These are phyloP conservation scores for Sonneratia alba DNA, from an alignment of 345 rosid genomes.

Conservation along the genomic window DNA sequence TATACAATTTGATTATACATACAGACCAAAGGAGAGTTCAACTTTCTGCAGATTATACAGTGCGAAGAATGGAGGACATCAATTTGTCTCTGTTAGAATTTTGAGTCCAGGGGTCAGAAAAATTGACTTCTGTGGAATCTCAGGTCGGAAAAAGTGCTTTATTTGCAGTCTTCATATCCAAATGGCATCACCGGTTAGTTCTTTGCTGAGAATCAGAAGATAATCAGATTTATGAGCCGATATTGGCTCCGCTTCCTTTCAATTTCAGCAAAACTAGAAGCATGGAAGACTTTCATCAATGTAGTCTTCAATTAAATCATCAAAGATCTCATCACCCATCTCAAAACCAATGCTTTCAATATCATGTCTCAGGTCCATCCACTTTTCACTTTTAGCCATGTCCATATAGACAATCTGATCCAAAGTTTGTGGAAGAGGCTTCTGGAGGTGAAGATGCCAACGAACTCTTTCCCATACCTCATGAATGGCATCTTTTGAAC, in stretches of 20 bases:
- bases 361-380: slow-evolving; percentile 63
- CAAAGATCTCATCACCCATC: slow-evolving; percentile 51
- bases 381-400: slow-evolving; percentile 39
- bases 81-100: neutral
- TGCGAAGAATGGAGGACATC: neutral
- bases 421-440: slow-evolving; percentile 54
- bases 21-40: too few species aligned
- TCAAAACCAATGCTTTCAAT: slow-evolving; percentile 42
- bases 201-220: neutral
- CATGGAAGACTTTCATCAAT: neutral
- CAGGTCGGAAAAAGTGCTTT: neutral
- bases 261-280: neutral
- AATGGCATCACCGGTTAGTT: neutral
- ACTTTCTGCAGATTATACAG: neutral
- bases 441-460: slow-evolving; percentile 62
- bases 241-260: neutral
- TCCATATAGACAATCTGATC: slow-evolving; percentile 73
- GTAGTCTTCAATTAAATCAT: slow-evolving; percentile 57
- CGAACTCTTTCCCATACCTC: slow-evolving; percentile 66
- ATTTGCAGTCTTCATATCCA: neutral
- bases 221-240: neutral
- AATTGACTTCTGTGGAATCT: neutral
- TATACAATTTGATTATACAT: neutral
- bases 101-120: neutral
- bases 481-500: slow-evolving; percentile 29